Base-by-base conservation (phyloP, 495 filamentous ascomycete genomes). In the Hyaloscypha finlandica region DNA sequence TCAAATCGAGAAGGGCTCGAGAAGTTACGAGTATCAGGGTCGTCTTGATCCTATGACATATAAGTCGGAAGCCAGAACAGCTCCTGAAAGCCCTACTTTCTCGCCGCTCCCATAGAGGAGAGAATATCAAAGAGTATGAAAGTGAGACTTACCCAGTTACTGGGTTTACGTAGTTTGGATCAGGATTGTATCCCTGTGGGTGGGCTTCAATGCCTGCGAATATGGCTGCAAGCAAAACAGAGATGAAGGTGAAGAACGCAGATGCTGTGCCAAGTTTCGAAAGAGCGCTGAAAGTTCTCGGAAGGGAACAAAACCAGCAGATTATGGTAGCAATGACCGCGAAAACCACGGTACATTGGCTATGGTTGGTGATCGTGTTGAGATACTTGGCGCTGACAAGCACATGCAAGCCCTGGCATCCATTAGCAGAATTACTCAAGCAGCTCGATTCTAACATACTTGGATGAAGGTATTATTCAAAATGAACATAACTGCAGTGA, bases 391-490 rank as follows among this genome's bases (percentile, higher is more conserved):
- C 86, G 51, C 90, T 91, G 8, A 90, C 86, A 25, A 95, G 83
- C 69, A 91, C 89, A 70, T 95, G 92, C 64, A 96, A 83, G 39
- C 85, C 92, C 83, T 88, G 16, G 25, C 31, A 22, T 11, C 60
- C 30, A 6, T 58, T 37, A 33, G 8, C n/a, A 33, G 33, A 3
- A 35, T 25, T 33, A 11, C n/a, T 22, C 3, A 42, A 20, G 30
- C 8, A 3, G 11, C 5, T 20, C 2, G 12, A 31, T 8, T 12
- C 12, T n/a, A 29, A 63, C 66, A 30, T 77, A 86, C 84, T 75
- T 90, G 87, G 68, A 94, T 92, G 76, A 95, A 93, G 12, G 92
- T 96, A 70, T 96, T 96, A 81, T 96, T 96, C 66, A 95, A 75
- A 33, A 96, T 76, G 77, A 96, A 96, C 92, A 96, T 94, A 70